Conservation (phyloP, 805 yeast genomes). For the Zygosaccharomyces bailii region DNA sequence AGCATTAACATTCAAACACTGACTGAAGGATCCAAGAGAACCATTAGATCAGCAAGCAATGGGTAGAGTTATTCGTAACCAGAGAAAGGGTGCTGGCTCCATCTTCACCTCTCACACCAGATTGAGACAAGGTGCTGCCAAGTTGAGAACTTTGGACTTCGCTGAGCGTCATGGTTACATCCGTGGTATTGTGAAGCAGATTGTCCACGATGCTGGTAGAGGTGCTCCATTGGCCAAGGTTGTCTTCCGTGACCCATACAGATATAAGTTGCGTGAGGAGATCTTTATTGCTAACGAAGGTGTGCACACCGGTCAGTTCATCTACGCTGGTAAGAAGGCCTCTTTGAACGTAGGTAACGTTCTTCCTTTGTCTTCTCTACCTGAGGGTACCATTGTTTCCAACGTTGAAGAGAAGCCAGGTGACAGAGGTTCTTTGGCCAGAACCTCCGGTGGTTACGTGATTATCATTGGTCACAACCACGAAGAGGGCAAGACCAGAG, state of each 20-base stretch:
- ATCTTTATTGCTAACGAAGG: conserved; percentile 99
- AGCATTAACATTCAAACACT: conserved; percentile 1
- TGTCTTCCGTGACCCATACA: conserved; percentile 99
- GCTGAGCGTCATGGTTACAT: conserved; percentile 99
- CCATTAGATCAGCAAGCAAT: conserved; percentile 36
- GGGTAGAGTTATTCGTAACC: conserved; percentile 99
- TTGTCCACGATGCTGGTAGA: conserved; percentile 99
- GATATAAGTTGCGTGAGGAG: conserved; percentile 96
- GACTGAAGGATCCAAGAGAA: conserved; percentile 17
- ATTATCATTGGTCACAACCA: conserved; percentile 99
- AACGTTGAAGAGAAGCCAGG: conserved; percentile 98
- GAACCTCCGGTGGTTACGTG: conserved; percentile 99
- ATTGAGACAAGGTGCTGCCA: conserved; percentile 99
- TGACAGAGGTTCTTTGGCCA: conserved; percentile 99
- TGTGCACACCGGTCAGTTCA: conserved; percentile 98
- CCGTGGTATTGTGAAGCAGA: conserved; percentile 98
- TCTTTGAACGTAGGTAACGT: conserved; percentile 95
- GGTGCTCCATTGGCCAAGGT: conserved; percentile 99
- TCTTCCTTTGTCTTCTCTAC: conserved; percentile 93
- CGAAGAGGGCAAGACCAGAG: conserved; percentile 98
- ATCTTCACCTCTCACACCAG: conserved; percentile 99
- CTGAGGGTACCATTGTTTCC: conserved; percentile 98
- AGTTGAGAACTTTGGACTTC: conserved; percentile 97
- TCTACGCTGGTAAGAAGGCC: conserved; percentile 99
- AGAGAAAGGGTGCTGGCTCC: conserved; percentile 99